These are phyloP conservation scores for Schizopora paradoxa DNA, from an alignment of 1,284 basidiomycete genomes.

Conservation along the genomic window DNA sequence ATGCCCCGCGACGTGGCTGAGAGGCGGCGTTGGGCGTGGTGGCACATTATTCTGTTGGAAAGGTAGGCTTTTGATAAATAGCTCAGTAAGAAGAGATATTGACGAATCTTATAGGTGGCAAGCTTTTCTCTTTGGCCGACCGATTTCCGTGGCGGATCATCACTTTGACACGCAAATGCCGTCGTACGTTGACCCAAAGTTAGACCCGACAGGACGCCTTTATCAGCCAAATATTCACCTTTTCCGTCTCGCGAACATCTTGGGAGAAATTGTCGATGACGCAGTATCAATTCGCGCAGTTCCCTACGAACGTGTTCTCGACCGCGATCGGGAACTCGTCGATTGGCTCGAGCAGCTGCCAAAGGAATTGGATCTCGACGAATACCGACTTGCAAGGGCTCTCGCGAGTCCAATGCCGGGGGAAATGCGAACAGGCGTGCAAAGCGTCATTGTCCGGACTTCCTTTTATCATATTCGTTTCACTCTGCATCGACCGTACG, in stretches of 20 bases:
- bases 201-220: constrained; percentile 55
- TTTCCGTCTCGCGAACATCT: constrained; percentile 66
- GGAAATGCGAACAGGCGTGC: constrained; percentile 56
- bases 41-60: constrained; percentile 75
- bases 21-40: constrained; percentile 78
- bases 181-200: constrained; percentile 50
- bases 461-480: constrained; percentile 77
- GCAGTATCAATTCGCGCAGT: constrained; percentile 71
- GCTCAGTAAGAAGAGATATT: neutral
- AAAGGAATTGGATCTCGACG: constrained; percentile 65
- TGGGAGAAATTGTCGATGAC: constrained; percentile 78
- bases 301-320: constrained; percentile 64
- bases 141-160: constrained; percentile 63
- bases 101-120: constrained; percentile 54
- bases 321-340: constrained; percentile 59
- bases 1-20: constrained; percentile 65
- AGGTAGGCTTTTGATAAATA: constrained; percentile 38
- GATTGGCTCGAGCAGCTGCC: constrained; percentile 73
- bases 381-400: constrained; percentile 61
- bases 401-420: constrained; percentile 51
- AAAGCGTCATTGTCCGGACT: constrained; percentile 70
- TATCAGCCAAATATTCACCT: constrained; percentile 69
- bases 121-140: constrained; percentile 79
- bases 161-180: constrained; percentile 77
- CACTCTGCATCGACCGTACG: constrained; percentile 74